Percentiles rank a stretch among this genome's conserved stretches.
These are phyloP conservation scores for Metrosideros polymorpha DNA, from an alignment of 441 rosid genomes.

Conservation along the genomic window DNA sequence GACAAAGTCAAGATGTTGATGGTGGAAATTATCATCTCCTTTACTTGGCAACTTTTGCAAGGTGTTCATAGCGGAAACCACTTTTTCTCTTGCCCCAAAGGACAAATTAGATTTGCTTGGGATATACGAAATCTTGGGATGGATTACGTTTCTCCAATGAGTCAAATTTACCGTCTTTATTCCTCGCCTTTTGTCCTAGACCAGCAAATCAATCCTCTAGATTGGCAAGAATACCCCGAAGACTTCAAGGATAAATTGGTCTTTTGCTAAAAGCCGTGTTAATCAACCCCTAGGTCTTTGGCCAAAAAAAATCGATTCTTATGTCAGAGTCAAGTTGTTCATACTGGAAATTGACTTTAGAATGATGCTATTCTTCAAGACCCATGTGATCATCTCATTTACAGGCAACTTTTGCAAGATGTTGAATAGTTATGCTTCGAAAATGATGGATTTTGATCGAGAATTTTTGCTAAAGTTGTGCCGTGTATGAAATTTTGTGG, in stretches of 20 bases:
- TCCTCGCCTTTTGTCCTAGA: rapidly evolving
- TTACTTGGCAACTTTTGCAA: neutral
- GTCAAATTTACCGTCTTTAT: neutral
- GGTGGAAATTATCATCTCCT: neutral
- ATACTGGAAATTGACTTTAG: neutral
- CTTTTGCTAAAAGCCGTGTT: rapidly evolving
- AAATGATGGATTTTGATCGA: neutral
- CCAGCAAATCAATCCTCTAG: rapidly evolving
- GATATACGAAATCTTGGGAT: neutral
- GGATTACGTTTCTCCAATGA: neutral
- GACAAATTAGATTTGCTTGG: neutral
- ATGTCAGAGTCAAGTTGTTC: neutral
- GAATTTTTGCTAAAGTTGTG: neutral
- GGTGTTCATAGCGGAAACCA: too few relatives aligned
- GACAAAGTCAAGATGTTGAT: rapidly evolving
- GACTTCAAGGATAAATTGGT: neutral
- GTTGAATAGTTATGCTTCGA: rapidly evolving
- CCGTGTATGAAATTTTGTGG: neutral
- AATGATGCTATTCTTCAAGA: neutral
- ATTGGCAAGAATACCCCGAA: too few relatives aligned
- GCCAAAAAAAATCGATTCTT: neutral
- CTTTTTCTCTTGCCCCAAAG: neutral
- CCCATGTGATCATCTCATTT: too few relatives aligned
- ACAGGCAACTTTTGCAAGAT: too few relatives aligned
- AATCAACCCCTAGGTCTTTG: rapidly evolving